phyloP scores from a whole-genome alignment of 805 yeast species.

The Wickerhamomyces xylosicus region DNA sequence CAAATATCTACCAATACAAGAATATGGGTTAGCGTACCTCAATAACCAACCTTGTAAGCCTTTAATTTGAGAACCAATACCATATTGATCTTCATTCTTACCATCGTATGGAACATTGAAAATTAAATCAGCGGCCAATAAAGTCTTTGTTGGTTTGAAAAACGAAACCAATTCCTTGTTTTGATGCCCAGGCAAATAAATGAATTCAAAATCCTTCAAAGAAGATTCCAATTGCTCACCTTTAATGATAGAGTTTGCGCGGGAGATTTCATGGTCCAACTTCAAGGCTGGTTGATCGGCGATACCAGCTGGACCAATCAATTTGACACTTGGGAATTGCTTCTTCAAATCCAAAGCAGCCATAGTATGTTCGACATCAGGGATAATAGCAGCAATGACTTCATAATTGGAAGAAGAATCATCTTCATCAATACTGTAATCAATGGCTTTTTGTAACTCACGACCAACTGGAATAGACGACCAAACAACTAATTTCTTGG shows the following conservation, averaged over 20 bases:
- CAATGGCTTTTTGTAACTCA: slow-evolving; percentile 30
- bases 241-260: slow-evolving; percentile 26
- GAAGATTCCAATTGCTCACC: slow-evolving; percentile 26
- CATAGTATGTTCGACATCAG: slow-evolving; percentile 58
- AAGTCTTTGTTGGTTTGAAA: slow-evolving; percentile 34
- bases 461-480: slow-evolving; percentile 47
- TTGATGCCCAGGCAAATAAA: slow-evolving; percentile 44
- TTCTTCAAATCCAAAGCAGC: slow-evolving; percentile 44
- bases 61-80: slow-evolving; percentile 28
- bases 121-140: slow-evolving; percentile 51
- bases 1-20: slow-evolving; percentile 25
- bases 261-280: slow-evolving; percentile 30
- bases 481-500: slow-evolving; percentile 37
- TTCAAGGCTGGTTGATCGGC: slow-evolving; percentile 23
- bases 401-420: slow-evolving; percentile 20
- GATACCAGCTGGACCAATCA: slow-evolving; percentile 40
- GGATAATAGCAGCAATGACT: slow-evolving; percentile 43
- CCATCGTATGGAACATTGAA: slow-evolving; percentile 43
- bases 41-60: slow-evolving; percentile 32
- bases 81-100: slow-evolving; percentile 42
- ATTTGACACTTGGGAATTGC: slow-evolving; percentile 36
- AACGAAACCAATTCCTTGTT: slow-evolving; percentile 49
- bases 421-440: slow-evolving; percentile 23
- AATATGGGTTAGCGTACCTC: slow-evolving; percentile 30
- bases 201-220: slow-evolving; percentile 40